Base-by-base conservation (phyloP, 108 stramenopile genomes). In the Cyclotella distinguenda region DNA sequence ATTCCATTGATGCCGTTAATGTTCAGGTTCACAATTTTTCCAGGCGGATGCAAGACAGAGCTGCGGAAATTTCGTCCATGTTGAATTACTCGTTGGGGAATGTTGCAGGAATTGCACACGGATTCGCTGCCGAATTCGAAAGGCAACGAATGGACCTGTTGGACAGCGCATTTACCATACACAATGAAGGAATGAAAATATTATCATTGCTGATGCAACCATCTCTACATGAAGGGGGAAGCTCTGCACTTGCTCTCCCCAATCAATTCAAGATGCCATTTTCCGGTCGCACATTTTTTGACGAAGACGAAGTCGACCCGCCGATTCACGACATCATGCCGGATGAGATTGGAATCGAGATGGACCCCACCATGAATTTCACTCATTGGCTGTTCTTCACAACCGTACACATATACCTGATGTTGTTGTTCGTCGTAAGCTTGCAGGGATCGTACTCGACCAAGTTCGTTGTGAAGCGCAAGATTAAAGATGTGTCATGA, bases 351-450 rank as follows among this genome's bases (percentile, higher is more conserved):
- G 87, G 77, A n/a, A 78, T 85, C 57, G 80, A 80, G 27, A 76
- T 80, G n/a, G 67, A 80, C 22, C 84, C 84, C 15, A 75, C 84
- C 1, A 81, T 83, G 78, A 84, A 84, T 53, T 72, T 77, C 26
- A 84, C 84, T 9, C 83, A 86, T 50, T 68, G 69, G 46, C 39
- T 85, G 8, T 82, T 88, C 58, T 80, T 88, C 36, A 72, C 75
- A 9, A 59, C 84, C 28, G 91, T 93, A 15, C 91, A 93, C 45
- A 53, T 88, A 35, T 93, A 93, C 60, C 69, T 93, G 58, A 52
- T 93, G 18, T 67, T 93, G 22, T 63, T 93, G 13, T 74, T 89
- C 23, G 81, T 93, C 22, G 88, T 87, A 3, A 93, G 88, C 42
- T 77, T 93, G 9, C 91, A 88, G 46, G 85, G 80, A 12, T 68